Evolutionary conservation across 352 stramenopile species (phyloP), one percentile per base, ranked within the genome.

Genomic region (Globisporangium ultimum): DNA sequence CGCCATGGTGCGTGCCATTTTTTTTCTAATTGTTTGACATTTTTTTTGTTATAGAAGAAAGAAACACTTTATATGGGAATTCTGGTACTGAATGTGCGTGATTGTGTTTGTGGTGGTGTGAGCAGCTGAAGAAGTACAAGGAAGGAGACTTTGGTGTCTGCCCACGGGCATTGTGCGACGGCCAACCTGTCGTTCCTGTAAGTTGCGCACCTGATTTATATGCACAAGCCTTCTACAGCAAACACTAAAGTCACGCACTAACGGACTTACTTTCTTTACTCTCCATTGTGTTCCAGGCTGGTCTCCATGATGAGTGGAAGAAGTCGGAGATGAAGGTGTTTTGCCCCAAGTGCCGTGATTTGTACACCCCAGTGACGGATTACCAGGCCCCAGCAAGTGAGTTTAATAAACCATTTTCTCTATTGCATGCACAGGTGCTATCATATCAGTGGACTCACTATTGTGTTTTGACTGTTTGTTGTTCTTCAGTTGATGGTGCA

Each of bases 291-390:
- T 22, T 28, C 22, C 51, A 92, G 83, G 84, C 87, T 34, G 87
- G 87, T 47, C 78, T 95, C 41, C 84, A 95, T 32, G 87, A 96
- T 43, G 86, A 96, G 61, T 93, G 80, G 66, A 92, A 93, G 60
- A 94, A 95, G 67, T 93, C 84, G 3, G 85, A 95, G 60, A 92
- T 96, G 80, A 95, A 95, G 70, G 81, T 97, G 8, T 96, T 93
- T 51, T 97, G 87, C 62, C 87, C 87, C 53, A 96, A 94, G 61
- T 96, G 87, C 62, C 76, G 84, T 64, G 87, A 96, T 63, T 60
- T 96, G 55, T 96, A 96, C 71, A 91, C 87, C 54, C 84, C 87
- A 43, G 69, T 78, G n/a, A 84, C 66, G 34, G 86, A 95, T 63
- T 95, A 93, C 62, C 80, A 93, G 63, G 88, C 80, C 47, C 79